A percentile compares a stretch with the other conserved stretches of the same genome.
phyloP scores from a whole-genome alignment of 2,329 filamentous ascomycete genomes.

The Fusarium lateritium region DNA sequence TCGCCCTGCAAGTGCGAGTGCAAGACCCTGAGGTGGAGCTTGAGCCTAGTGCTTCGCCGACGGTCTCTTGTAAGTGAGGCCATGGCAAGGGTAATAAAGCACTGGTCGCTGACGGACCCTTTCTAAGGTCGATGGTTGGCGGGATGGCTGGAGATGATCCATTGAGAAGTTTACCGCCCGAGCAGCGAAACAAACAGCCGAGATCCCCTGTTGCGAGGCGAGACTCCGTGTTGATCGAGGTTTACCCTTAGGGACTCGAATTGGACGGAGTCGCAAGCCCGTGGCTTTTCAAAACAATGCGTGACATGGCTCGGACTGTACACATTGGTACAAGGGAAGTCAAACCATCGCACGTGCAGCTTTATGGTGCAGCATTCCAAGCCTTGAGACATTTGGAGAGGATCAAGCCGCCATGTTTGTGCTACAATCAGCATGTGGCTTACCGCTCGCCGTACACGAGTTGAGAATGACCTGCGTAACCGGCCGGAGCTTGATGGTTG shows the following conservation, averaged over 20 bases:
- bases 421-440: conserved; percentile 45
- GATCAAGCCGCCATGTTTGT: conserved; percentile 34
- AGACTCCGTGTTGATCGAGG: conserved; percentile 33
- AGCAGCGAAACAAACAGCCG: conserved; percentile 37
- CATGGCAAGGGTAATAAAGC: conserved; percentile 30
- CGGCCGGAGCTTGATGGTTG: conserved; percentile 21
- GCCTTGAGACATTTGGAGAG: conserved; percentile 42
- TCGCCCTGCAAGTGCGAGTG: conserved; percentile 2
- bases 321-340: conserved; percentile 31
- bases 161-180: conserved; percentile 38
- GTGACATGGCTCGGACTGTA: conserved; percentile 37
- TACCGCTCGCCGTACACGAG: conserved; percentile 41
- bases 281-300: conserved; percentile 32
- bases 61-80: conserved; percentile 36
- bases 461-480: conserved; percentile 40
- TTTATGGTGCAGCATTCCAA: conserved; percentile 45
- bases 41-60: conserved; percentile 31
- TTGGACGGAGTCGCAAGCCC: conserved; percentile 33
- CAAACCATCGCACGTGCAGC: conserved; percentile 48
- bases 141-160: conserved; percentile 39
- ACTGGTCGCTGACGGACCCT: conserved; percentile 29
- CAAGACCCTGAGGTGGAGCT: conserved; percentile 33
- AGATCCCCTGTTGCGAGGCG: conserved; percentile 28
- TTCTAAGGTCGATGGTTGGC: conserved; percentile 28
- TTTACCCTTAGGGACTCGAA: conserved; percentile 8